Base-by-base conservation (phyloP, 2,329 filamentous ascomycete genomes). In the Akanthomyces uredinophilus region DNA sequence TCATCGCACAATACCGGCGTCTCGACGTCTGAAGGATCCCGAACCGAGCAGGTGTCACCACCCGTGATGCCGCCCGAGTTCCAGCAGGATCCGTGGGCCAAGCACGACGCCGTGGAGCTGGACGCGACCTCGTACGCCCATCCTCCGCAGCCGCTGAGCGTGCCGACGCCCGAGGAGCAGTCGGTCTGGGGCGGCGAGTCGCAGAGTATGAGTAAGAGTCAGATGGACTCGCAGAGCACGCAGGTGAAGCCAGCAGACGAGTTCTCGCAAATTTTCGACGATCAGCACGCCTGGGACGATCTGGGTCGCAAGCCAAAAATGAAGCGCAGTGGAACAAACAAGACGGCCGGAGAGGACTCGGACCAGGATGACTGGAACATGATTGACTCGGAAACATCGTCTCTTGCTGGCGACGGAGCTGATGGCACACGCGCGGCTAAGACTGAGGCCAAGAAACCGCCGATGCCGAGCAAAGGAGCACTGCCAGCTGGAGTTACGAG, bases 281-380 rank as follows among this genome's bases (percentile, higher is more conserved):
- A 82, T 43, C 73, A 75, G 2, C 73, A 82, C 63, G 78, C 78
- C 0, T 84, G 82, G 83, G 79, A 83, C 58, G 81, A 83, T 43
- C 59, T 80, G 14, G 74, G 73, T 8, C 49, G 58, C 22, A 67
- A 70, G 2, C 56, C 44, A 5, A 13, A 32, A 0, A 59, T 69
- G 5, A 73, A 73, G 27, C 81, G 81, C 63, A 79, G 74, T 1
- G 83, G 81, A 61, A 73, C 68, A 3, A 76, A 72, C 27, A 72
- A 73, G 1, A 65, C 69, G 4, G 65, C 52, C n/a, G 57, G 39
- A 5, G 52, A 64, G 13, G 62, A 66, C 4, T 64, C 68, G 1
- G 58, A 52, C 1, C 64, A 70, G n/a, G 32, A 83, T 6, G 81
- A 79, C 44, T 84, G 82, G 82, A 83, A 80, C 60, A 63, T 84